Conservation (phyloP, 108 stramenopile species). For the Conticribra guillardii region DNA sequence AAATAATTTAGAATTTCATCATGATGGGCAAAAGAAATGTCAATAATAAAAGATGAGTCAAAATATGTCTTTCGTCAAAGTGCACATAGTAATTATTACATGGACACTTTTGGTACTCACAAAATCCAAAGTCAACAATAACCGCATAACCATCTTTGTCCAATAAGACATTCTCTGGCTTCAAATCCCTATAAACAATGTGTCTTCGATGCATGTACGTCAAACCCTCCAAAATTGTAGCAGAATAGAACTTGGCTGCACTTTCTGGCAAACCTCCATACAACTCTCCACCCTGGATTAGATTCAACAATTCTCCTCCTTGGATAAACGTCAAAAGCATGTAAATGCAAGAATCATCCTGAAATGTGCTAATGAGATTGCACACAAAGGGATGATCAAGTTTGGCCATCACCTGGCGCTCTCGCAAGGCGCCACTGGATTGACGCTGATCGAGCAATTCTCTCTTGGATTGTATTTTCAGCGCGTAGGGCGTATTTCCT, state of each 20-base stretch:
- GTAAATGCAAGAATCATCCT: slow-evolving; percentile 76
- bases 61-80: slow-evolving; percentile 33
- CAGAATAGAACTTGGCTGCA: slow-evolving; percentile 62
- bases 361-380: slow-evolving; percentile 76
- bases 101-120: slow-evolving; percentile 9
- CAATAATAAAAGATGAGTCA: neutral
- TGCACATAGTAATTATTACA: neutral
- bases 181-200: slow-evolving; percentile 89
- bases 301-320: slow-evolving; percentile 63
- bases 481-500: slow-evolving; percentile 39
- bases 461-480: slow-evolving; percentile 73
- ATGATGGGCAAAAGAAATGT: neutral
- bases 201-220: slow-evolving; percentile 62
- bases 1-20: slow-evolving; percentile 31
- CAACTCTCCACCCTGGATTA: slow-evolving; percentile 53
- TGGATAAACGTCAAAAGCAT: slow-evolving; percentile 81
- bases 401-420: slow-evolving; percentile 64
- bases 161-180: slow-evolving; percentile 82
- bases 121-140: slow-evolving; percentile 77
- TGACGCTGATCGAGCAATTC: slow-evolving; percentile 47
- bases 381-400: slow-evolving; percentile 84
- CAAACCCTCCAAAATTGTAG: slow-evolving; percentile 45
- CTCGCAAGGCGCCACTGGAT: slow-evolving; percentile 32
- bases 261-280: slow-evolving; percentile 54
- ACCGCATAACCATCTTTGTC: slow-evolving; percentile 66